Percentiles rank a stretch among this genome's conserved stretches.
Evolutionary conservation across 768 basidiomycete species (phyloP).

Genomic region (Phylloporus sp.): DNA sequence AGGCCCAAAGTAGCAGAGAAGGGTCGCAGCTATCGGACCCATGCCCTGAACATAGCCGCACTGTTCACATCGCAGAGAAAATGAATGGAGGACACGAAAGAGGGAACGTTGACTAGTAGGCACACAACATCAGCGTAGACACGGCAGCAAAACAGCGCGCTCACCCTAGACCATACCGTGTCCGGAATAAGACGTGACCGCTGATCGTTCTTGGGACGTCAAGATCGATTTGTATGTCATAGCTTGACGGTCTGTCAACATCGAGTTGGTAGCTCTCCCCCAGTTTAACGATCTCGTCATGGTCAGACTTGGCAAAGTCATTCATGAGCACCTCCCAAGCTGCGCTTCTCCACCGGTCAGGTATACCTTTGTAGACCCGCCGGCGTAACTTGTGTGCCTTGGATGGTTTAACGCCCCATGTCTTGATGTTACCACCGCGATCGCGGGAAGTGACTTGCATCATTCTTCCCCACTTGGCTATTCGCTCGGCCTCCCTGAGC

Average conservation of each 20-base stretch:
- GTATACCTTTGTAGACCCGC: slow-evolving; percentile 92
- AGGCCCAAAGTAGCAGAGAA: slow-evolving; percentile 91
- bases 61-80: slow-evolving; percentile 75
- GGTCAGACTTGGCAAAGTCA: slow-evolving; percentile 44
- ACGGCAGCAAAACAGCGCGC: slow-evolving; percentile 29
- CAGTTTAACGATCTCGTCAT: slow-evolving; percentile 42
- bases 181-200: slow-evolving; percentile 91
- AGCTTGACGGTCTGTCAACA: slow-evolving; percentile 76
- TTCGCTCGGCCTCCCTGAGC: slow-evolving; percentile 67
- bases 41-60: slow-evolving; percentile 99
- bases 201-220: slow-evolving; percentile 96
- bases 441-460: slow-evolving; percentile 65
- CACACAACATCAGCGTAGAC: slow-evolving; percentile 6
- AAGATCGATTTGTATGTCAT: slow-evolving; percentile 96
- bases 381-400: slow-evolving; percentile 68
- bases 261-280: slow-evolving; percentile 54
- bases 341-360: slow-evolving; percentile 91
- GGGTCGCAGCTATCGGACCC: slow-evolving; percentile 94
- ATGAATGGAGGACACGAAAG: slow-evolving; percentile 91
- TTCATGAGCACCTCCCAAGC: slow-evolving; percentile 86
- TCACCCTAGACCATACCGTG: slow-evolving; percentile 92
- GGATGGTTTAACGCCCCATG: slow-evolving; percentile 63
- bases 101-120: slow-evolving; percentile 83
- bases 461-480: slow-evolving; percentile 95
- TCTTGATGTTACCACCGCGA: slow-evolving; percentile 68